Base-by-base conservation (phyloP, 75 land plant genomes). In the Pinus tabuliformis region DNA sequence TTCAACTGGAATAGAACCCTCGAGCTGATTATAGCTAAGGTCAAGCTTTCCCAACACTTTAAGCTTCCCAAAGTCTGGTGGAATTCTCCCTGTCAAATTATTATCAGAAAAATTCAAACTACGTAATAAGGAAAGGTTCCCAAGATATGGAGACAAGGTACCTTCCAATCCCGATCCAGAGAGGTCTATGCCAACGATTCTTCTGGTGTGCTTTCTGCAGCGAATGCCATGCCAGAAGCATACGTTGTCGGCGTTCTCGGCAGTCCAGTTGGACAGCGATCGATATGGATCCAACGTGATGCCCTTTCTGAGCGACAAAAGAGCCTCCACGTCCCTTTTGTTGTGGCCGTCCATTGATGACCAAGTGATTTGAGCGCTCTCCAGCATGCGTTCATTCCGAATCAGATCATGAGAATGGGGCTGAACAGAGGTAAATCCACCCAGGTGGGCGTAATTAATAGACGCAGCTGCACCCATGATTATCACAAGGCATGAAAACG, bases 101-200 rank as follows among this genome's bases (percentile, higher is more conserved):
- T 83, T 83, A 70, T 65, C 52, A 4, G 70, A 62, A 8, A 83
- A 57, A 56, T 83, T 49, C 49, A 83, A 52, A 74, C 61, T 75
- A 20, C 61, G 74, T n/a, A 82, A 76, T 4, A 63, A 64, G 6
- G 76, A 15, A 49, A 82, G 77, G 59, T 82, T 74, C 1, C 56
- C 73, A 0, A 78, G 21, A 45, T 74, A 62, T 22, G 75, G 68
- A 3, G 80, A 80, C 0, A 82, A 57, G 37, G 74, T 58, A 20
- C 87, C 84, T 26, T 73, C 26, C 30, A 84, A 73, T 20, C 15
- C 52, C 59, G 54, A 57, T 13, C 36, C 6, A 65, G 70, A 37
- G 45, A 65, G 42, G 20, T 30, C 6, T 1, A 65, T 65, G 36
- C 17, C 18, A 30, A 65, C n/a, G 30, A 65, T 37, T 36, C 70